Percentiles rank a stretch among this genome's conserved stretches.
phyloP scores from a whole-genome alignment of 2,329 filamentous ascomycete genomes.

The Bipolaris victoriae region DNA sequence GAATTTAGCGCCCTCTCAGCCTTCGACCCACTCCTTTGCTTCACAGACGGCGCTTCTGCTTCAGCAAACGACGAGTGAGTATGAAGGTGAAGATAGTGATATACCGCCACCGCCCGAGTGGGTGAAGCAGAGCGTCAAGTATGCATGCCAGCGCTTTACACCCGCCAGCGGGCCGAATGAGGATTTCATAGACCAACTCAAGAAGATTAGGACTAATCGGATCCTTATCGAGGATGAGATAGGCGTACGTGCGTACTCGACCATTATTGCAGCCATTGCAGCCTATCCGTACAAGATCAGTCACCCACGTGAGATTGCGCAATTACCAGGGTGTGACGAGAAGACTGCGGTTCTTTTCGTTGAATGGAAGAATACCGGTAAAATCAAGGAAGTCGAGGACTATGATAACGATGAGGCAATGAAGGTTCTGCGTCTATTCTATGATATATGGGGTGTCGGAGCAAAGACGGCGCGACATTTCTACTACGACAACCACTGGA shows the following conservation, averaged over 20 bases:
- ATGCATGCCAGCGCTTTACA: slow-evolving; percentile 82
- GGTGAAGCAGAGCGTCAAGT: slow-evolving; percentile 67
- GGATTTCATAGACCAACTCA: slow-evolving; percentile 74
- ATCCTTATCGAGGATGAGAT: slow-evolving; percentile 76
- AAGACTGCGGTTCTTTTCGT: slow-evolving; percentile 81
- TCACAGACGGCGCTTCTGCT: slow-evolving; percentile 54
- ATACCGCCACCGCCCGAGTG: slow-evolving; percentile 74
- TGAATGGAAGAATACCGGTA: slow-evolving; percentile 71
- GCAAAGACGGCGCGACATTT: slow-evolving; percentile 81
- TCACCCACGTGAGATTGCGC: slow-evolving; percentile 51
- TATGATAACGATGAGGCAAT: slow-evolving; percentile 70
- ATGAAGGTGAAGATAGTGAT: slow-evolving; percentile 63
- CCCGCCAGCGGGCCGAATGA: slow-evolving; percentile 73
- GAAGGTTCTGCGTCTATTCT: slow-evolving; percentile 71
- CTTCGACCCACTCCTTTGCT: slow-evolving; percentile 15
- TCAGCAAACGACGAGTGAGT: slow-evolving; percentile 77
- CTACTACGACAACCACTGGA: slow-evolving; percentile 76
- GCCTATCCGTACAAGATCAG: slow-evolving; percentile 73
- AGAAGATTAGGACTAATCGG: slow-evolving; percentile 74
- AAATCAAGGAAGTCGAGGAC: slow-evolving; percentile 67
- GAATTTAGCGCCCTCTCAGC: slow-evolving; percentile 36
- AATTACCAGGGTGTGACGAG: slow-evolving; percentile 77
- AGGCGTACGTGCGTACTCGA: slow-evolving; percentile 85
- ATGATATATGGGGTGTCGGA: slow-evolving; percentile 91
- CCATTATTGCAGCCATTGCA: slow-evolving; percentile 79